Evolutionary conservation across 2,329 filamentous ascomycete species (phyloP), one percentile per base, ranked within the genome.

Genomic region (Penicillium sp.): DNA sequence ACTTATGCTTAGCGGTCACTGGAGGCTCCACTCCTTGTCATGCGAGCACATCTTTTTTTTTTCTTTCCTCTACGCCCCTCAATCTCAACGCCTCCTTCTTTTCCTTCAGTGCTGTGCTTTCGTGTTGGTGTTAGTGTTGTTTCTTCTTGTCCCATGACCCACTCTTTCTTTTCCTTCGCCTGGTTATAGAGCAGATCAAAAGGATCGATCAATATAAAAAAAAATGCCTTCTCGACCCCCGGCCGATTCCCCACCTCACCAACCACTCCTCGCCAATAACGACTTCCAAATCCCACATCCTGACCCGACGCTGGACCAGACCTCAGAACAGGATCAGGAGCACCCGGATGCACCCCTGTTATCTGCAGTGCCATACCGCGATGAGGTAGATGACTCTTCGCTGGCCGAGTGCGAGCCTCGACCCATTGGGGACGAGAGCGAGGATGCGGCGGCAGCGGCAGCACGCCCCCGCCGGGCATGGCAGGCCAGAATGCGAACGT

Each of bases 391-490:
- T 19, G 35, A n/a, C n/a, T n/a, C n/a, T n/a, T n/a, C 36, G 4
- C 36, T 56, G 4, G 33, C 41, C 10, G 36, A 43, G 30, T 54
- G 47, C 13, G 53, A 56, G 10, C 53, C 53, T 1, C 40, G 45
- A 20, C 49, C 49, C 2, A 51, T 54, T 15, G 36, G 23, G 18
- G 35, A 43, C 14, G 51, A 49, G 17, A 16, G 31, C 25, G 49
- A 47, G 7, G 37, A 35, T 10, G 38, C 39, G 3, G 36, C 43
- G 5, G 33, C 37, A 7, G 50, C 36, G 10, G 34, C 38, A 9
- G 20, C 45, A 2, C 39, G 50, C 43, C 54, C 43, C 39, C 56
- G 34, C 35, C 57, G 41, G 33, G 60, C 59, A 43, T 58, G 59
- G 57, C 54, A 48, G 30, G 52, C 41, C 19, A 58, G 47, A 29